Evolutionary conservation across 2,329 filamentous ascomycete genomes (phyloP).

Genomic region (Pseudogymnoascus sp.): DNA sequence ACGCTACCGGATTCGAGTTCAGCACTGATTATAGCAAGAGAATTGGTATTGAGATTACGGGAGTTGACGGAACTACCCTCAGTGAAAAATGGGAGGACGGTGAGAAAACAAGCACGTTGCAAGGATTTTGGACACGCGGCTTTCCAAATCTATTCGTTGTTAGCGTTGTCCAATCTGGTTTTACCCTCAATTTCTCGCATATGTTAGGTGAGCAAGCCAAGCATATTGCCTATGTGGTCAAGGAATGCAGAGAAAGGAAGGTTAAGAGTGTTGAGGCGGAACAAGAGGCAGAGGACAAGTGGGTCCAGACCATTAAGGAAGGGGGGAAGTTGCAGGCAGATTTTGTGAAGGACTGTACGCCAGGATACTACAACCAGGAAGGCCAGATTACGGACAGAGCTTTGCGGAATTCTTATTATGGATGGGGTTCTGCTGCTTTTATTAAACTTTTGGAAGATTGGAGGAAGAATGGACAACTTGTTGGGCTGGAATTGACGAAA

Average conservation of each 20-base stretch:
- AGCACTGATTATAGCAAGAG: not conserved
- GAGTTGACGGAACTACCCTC: slow-evolving; percentile 7
- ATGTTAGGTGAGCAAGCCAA: not conserved
- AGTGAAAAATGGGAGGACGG: slow-evolving; percentile 10
- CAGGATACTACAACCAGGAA: slow-evolving; percentile 9
- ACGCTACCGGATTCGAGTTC: slow-evolving; percentile 11
- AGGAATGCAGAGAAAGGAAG: not conserved
- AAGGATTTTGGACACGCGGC: not conserved
- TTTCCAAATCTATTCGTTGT: slow-evolving; percentile 13
- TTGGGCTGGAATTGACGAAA: not conserved
- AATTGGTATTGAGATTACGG: slow-evolving; percentile 9
- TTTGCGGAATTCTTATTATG: not conserved
- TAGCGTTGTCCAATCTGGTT: not conserved
- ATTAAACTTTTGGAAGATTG: slow-evolving; percentile 1
- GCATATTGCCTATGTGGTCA: slow-evolving; percentile 11
- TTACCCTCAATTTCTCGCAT: slow-evolving; percentile 7
- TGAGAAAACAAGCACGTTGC: slow-evolving; percentile 1
- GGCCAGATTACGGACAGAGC: not conserved
- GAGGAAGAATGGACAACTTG: not conserved
- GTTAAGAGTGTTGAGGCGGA: not conserved
- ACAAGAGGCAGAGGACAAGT: slow-evolving; percentile 4
- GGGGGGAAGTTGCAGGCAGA: not conserved
- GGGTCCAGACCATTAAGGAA: slow-evolving; percentile 4
- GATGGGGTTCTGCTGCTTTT: not conserved
- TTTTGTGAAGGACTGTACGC: slow-evolving; percentile 8